Conservation (phyloP, 2,329 filamentous ascomycete genomes). For the Penicillium italicum region DNA sequence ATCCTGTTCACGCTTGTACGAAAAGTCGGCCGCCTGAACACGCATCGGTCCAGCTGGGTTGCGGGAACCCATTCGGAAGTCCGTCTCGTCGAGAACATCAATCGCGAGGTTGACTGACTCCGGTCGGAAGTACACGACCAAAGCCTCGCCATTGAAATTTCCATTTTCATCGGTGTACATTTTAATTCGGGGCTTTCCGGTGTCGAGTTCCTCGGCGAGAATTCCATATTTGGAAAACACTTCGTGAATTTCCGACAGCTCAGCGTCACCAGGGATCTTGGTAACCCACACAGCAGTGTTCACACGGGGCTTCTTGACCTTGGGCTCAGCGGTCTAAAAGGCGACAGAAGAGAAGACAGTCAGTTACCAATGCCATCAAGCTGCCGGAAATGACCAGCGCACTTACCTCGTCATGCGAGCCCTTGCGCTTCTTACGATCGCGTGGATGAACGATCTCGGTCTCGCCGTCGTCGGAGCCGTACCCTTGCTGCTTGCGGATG, state of each 20-base stretch:
- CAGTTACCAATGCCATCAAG: not conserved
- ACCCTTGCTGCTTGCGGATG: constrained; percentile 60
- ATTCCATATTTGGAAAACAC: constrained; percentile 87
- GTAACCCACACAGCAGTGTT: constrained; percentile 94
- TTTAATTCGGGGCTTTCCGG: constrained; percentile 82
- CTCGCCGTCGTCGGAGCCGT: constrained; percentile 58
- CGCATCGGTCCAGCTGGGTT: constrained; percentile 62
- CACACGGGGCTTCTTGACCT: constrained; percentile 49
- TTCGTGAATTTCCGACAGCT: constrained; percentile 73
- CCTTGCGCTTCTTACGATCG: constrained; percentile 53
- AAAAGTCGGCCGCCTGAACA: constrained; percentile 80
- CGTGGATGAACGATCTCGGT: constrained; percentile 46
- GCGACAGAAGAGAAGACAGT: not conserved
- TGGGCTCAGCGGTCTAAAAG: constrained; percentile 30
- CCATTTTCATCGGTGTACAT: constrained; percentile 80
- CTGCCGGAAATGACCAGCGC: not conserved
- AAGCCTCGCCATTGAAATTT: constrained; percentile 86
- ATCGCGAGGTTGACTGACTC: constrained; percentile 74
- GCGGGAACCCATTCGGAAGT: constrained; percentile 66
- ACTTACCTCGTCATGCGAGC: constrained; percentile 50
- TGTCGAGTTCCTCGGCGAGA: constrained; percentile 91
- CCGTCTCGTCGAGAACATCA: constrained; percentile 53
- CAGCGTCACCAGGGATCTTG: constrained; percentile 75
- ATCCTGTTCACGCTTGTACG: constrained; percentile 80
- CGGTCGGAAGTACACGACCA: constrained; percentile 91